These are phyloP conservation scores for Vitis hybrid DNA, from an alignment of 177 flowering plant species.

Conservation along the genomic window DNA sequence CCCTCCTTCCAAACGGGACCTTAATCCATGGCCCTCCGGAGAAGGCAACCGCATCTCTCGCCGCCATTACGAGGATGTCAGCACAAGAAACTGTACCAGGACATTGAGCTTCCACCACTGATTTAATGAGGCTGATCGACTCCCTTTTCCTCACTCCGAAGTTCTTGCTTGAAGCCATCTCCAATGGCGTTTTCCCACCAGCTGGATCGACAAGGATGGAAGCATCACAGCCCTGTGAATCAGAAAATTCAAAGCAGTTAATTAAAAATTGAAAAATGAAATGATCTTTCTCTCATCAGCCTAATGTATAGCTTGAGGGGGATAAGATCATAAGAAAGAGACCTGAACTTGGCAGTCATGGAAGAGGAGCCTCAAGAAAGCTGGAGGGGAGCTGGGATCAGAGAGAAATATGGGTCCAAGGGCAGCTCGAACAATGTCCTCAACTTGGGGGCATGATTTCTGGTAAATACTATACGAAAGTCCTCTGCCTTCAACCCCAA, in stretches of 20 bases:
- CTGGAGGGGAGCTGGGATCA: conserved; percentile 50
- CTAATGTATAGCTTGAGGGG: too few relatives aligned
- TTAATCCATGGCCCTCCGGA: conserved; percentile 50
- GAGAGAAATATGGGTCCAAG: conserved; percentile 26
- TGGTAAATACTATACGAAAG: conserved; percentile 46
- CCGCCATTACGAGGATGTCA: conserved; percentile 51
- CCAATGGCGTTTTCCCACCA: conserved; percentile 12
- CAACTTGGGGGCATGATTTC: conserved; percentile 53
- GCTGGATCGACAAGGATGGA: conserved; percentile 47
- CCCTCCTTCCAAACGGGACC: conserved; percentile 52
- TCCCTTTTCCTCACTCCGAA: conserved; percentile 48
- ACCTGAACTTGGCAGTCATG: conserved; percentile 82
- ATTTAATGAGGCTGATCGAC: conserved; percentile 27
- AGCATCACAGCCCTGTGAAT: conserved; percentile 60
- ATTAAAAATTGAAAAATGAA: background rate
- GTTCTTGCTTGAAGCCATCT: conserved; percentile 39
- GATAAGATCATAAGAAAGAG: background rate
- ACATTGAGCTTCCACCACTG: conserved; percentile 47
- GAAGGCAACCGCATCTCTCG: conserved; percentile 51
- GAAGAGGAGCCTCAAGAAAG: conserved; percentile 60
- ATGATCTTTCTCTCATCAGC: too few relatives aligned
- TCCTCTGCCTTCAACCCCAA: conserved; percentile 15
- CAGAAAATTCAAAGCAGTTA: background rate
- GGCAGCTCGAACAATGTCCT: conserved; percentile 39
- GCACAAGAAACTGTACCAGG: conserved; percentile 58